Evolutionary conservation across 129 eudicot genomes (phyloP).

Genomic region (Apium graveolens): DNA sequence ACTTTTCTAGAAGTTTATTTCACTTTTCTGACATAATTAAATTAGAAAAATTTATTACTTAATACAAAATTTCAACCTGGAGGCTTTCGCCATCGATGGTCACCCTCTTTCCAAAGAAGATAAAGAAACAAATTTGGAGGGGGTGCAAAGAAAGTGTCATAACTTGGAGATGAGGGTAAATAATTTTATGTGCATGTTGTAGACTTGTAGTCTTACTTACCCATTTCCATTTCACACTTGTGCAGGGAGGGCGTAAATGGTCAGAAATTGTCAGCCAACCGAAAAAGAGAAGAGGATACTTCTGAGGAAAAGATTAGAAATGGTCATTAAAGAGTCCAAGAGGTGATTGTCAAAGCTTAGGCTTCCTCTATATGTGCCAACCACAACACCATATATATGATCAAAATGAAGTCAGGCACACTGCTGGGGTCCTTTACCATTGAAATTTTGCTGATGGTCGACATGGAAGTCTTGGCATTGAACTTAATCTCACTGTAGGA

Average conservation of each 20-base stretch:
- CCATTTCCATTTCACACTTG: background rate
- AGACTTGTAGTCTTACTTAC: background rate
- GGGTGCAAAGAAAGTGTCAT: background rate
- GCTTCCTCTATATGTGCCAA: background rate
- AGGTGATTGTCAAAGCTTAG: background rate
- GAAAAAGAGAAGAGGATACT: constrained; percentile 27
- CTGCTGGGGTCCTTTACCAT: background rate
- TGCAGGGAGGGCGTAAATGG: constrained; percentile 48
- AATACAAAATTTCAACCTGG: background rate
- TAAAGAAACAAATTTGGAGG: background rate
- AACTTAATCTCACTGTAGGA: background rate
- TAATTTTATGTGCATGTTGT: background rate
- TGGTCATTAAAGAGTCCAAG: constrained; percentile 20
- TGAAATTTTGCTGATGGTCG: background rate
- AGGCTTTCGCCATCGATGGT: background rate
- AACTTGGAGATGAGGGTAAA: background rate
- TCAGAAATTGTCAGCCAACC: constrained; percentile 28
- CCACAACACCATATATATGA: background rate
- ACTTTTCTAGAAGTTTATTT: background rate
- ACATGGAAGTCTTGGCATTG: background rate
- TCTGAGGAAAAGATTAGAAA: constrained; percentile 26
- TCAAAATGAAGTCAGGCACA: background rate
- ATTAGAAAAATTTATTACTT: background rate
- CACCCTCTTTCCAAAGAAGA: background rate
- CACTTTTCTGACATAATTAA: background rate